Conservation (phyloP, 2,329 filamentous ascomycete genomes). For the Aschersonia sp. region DNA sequence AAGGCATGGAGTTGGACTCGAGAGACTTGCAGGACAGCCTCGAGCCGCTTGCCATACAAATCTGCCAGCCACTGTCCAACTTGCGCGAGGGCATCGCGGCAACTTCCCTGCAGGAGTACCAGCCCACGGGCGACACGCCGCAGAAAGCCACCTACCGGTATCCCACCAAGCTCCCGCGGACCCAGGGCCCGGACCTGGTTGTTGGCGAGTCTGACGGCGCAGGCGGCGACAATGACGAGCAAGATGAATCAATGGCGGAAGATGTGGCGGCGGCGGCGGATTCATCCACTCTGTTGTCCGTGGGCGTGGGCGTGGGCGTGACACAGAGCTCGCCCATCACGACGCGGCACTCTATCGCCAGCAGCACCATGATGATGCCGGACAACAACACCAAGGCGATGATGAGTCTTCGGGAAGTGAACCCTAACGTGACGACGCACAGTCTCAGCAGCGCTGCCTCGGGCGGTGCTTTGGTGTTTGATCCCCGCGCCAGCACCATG, state of each 20-base stretch:
- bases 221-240: constrained; percentile 10
- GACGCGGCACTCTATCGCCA: constrained; percentile 8
- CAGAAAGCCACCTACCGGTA: constrained; percentile 71
- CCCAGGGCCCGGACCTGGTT: constrained; percentile 33
- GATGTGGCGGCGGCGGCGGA: constrained; percentile 1
- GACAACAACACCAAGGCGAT: constrained; percentile 8
- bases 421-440: constrained; percentile 29
- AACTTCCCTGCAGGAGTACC: constrained; percentile 62
- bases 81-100: constrained; percentile 55
- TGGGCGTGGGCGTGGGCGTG: constrained; percentile 6
- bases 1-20: constrained; percentile 49
- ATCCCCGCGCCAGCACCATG: constrained; percentile 26
- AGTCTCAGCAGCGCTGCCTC: no score
- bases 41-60: constrained; percentile 39
- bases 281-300: constrained; percentile 22
- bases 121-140: constrained; percentile 74
- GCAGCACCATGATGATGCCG: constrained; percentile 10
- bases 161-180: constrained; percentile 63
- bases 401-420: constrained; percentile 35
- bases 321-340: constrained; percentile 10
- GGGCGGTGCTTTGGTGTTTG: constrained; percentile 23
- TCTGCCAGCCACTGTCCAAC: constrained; percentile 55
- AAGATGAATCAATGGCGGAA: not conserved
- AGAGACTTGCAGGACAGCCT: constrained; percentile 43
- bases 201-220: constrained; percentile 24